Evolutionary conservation across 176 grass and related monocot genomes (phyloP).

Genomic region (Typha latifolia): DNA sequence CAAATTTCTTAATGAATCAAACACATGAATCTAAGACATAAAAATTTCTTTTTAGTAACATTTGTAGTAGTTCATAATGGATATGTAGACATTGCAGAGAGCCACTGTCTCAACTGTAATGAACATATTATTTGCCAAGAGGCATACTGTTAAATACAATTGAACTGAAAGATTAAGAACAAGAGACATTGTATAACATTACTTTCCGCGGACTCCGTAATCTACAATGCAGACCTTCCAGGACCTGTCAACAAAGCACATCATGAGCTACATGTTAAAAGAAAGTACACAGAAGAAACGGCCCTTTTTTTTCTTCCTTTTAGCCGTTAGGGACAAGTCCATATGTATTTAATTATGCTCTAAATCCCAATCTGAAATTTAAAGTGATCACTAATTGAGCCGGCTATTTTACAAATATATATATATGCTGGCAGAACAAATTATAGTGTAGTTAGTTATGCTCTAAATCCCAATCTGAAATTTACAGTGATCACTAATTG

Average conservation of each 20-base stretch:
- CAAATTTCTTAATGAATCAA: no score
- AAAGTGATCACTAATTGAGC: neutral
- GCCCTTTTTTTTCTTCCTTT: neutral
- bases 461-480: neutral
- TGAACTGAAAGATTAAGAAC: neutral
- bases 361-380: neutral
- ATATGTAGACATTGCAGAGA: no score
- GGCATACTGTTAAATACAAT: neutral
- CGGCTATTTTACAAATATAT: neutral
- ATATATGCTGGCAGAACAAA: neutral
- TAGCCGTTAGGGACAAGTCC: neutral
- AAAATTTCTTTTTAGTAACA: no score
- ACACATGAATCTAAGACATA: no score
- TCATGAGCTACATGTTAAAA: neutral
- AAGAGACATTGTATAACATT: neutral
- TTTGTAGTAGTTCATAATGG: no score
- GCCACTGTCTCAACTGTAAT: neutral
- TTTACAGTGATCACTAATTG: neutral
- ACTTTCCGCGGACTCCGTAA: neutral
- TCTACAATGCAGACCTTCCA: conserved; percentile 41
- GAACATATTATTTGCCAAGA: neutral
- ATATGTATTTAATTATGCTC: neutral
- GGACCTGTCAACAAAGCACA: conserved; percentile 27
- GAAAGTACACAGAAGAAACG: neutral
- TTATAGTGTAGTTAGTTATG: neutral